Evolutionary conservation across 129 eudicot genomes (phyloP).

Genomic region (Helianthus tuberosus): DNA sequence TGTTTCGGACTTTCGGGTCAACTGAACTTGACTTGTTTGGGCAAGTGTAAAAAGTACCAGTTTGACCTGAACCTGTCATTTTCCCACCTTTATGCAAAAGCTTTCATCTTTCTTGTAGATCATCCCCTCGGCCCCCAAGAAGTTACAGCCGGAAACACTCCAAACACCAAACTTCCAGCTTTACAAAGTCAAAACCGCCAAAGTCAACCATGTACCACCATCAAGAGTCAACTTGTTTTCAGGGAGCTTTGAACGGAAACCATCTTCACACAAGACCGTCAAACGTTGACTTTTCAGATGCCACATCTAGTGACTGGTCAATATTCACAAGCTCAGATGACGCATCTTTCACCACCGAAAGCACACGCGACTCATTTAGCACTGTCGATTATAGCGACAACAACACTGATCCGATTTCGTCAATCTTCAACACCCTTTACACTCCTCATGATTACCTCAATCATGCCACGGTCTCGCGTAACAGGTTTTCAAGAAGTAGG

Average conservation of each 20-base stretch:
- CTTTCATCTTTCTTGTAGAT: constrained; percentile 43
- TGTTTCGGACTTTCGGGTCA: constrained; percentile 20
- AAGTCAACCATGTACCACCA: constrained; percentile 46
- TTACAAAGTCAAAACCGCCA: constrained; percentile 46
- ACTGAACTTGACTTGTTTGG: background rate
- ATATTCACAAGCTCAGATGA: constrained; percentile 90
- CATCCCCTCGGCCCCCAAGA: constrained; percentile 66
- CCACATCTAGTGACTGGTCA: constrained; percentile 89
- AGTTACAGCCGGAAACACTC: constrained; percentile 34
- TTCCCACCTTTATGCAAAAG: background rate
- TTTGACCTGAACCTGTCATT: constrained; percentile 12
- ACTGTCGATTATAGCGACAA: constrained; percentile 64
- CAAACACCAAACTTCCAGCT: constrained; percentile 37
- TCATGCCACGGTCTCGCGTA: constrained; percentile 57
- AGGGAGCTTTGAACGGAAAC: constrained; percentile 37
- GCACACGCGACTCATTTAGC: constrained; percentile 93
- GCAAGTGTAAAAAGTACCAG: background rate
- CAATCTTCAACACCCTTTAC: constrained; percentile 54
- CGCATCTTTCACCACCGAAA: constrained; percentile 91
- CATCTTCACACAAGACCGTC: constrained; percentile 34
- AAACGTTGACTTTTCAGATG: constrained; percentile 59
- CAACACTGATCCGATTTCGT: constrained; percentile 58
- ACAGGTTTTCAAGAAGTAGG: constrained; percentile 49
- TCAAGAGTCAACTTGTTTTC: constrained; percentile 26
- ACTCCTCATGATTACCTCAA: constrained; percentile 42